A percentile compares a stretch with the other conserved stretches of the same genome.
These are phyloP conservation scores for Phytophthora capsici DNA, from an alignment of 352 stramenopile species.

Conservation along the genomic window DNA sequence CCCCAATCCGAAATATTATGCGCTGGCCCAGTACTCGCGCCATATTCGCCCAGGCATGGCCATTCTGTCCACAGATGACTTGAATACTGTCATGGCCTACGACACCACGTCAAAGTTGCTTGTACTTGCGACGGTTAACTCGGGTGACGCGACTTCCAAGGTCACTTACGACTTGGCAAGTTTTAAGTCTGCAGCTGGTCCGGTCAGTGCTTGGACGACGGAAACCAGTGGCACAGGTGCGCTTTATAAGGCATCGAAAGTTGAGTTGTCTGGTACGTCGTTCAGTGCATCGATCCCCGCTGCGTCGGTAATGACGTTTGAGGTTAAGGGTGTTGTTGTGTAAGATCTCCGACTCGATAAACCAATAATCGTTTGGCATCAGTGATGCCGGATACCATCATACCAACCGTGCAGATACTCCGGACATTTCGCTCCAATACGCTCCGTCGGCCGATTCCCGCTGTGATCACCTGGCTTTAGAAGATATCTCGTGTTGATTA, in stretches of 20 bases:
- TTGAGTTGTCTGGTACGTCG: conserved; percentile 38
- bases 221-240: conserved; percentile 46
- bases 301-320: conserved; percentile 54
- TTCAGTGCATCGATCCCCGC: conserved; percentile 43
- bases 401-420: background rate
- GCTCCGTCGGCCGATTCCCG: too few species aligned
- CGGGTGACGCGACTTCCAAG: conserved; percentile 23
- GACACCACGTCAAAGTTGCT: conserved; percentile 40
- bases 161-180: conserved; percentile 49
- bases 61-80: conserved; percentile 45
- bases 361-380: too few species aligned
- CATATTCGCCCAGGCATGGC: conserved; percentile 67
- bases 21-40: conserved; percentile 62
- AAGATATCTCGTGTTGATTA: background rate
- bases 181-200: conserved; percentile 37
- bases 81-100: conserved; percentile 58
- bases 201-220: conserved; percentile 48
- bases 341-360: conserved; percentile 1
- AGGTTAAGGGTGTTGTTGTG: conserved; percentile 32
- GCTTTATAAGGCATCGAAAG: conserved; percentile 43
- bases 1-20: conserved; percentile 62
- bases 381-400: background rate
- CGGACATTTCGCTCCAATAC: background rate
- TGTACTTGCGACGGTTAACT: conserved; percentile 58
- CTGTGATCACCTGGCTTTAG: conserved; percentile 3